Percentiles rank a stretch among this genome's conserved stretches.
These are phyloP conservation scores for Rosa lucieae DNA, from an alignment of 306 rosid genomes.

Conservation along the genomic window DNA sequence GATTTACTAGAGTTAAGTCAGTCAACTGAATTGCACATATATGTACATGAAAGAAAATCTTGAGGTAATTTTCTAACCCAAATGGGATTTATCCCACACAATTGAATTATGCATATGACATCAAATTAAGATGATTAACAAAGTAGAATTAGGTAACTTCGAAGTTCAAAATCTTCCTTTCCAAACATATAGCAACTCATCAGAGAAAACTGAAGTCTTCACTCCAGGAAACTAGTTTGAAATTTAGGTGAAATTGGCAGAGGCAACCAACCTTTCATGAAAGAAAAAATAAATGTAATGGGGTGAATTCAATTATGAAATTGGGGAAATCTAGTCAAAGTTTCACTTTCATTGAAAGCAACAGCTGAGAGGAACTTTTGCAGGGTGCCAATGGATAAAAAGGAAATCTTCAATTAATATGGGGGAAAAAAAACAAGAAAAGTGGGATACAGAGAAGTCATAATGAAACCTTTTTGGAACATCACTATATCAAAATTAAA, in stretches of 20 bases:
- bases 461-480: constrained; percentile 41
- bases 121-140: neutral
- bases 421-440: constrained; percentile 58
- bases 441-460: constrained; percentile 47
- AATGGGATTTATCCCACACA: neutral
- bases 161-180: constrained; percentile 4
- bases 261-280: constrained; percentile 22
- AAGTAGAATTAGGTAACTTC: neutral
- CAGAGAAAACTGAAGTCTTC: neutral
- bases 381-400: constrained; percentile 63
- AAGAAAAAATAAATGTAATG: constrained; percentile 40
- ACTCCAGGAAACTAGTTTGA: neutral
- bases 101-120: neutral
- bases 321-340: constrained; percentile 58
- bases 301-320: constrained; percentile 28
- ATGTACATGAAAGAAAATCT: neutral
- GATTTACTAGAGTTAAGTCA: neutral
- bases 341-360: constrained; percentile 82
- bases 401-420: constrained; percentile 66
- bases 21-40: neutral
- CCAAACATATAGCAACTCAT: neutral
- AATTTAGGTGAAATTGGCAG: constrained; percentile 20
- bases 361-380: constrained; percentile 73
- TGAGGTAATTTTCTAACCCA: constrained; percentile 3
- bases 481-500: constrained; percentile 20